These are phyloP conservation scores for Smallanthus sonchifolius DNA, from an alignment of 129 eudicot species.

Conservation along the genomic window DNA sequence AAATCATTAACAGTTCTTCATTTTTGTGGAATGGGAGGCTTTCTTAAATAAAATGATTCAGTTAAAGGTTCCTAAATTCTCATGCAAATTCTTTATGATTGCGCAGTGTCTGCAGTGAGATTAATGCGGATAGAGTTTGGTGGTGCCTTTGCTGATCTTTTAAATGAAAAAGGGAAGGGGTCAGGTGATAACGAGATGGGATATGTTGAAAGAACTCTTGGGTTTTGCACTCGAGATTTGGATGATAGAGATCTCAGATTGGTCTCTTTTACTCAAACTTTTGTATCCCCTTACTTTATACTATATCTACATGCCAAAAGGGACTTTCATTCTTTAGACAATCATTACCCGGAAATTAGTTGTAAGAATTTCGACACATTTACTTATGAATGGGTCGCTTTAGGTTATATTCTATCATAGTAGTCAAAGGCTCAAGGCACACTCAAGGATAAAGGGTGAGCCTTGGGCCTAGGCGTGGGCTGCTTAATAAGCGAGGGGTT, in stretches of 20 bases:
- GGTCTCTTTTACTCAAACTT: constrained; percentile 40
- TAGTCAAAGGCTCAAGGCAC: no score
- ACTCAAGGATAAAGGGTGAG: no score
- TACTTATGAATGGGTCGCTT: background rate
- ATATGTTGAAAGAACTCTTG: constrained; percentile 92
- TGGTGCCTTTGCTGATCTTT: constrained; percentile 92
- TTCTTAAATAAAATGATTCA: background rate
- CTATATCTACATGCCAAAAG: background rate
- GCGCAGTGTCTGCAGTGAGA: constrained; percentile 84
- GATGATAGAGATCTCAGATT: constrained; percentile 86
- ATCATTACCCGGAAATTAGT: background rate
- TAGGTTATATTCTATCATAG: background rate
- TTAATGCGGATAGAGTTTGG: constrained; percentile 96
- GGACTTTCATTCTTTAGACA: background rate
- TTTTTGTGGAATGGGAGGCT: no score
- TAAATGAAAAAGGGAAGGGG: constrained; percentile 91
- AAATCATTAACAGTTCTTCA: no score
- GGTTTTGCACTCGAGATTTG: constrained; percentile 80
- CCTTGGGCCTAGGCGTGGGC: no score
- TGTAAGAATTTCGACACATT: background rate
- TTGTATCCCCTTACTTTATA: background rate
- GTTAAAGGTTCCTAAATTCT: constrained; percentile 13
- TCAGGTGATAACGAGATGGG: constrained; percentile 93
- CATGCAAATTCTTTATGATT: constrained; percentile 5
- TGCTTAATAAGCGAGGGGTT: no score